Evolutionary conservation across 345 rosid species (phyloP).

Genomic region (Moricandia moricandioides): DNA sequence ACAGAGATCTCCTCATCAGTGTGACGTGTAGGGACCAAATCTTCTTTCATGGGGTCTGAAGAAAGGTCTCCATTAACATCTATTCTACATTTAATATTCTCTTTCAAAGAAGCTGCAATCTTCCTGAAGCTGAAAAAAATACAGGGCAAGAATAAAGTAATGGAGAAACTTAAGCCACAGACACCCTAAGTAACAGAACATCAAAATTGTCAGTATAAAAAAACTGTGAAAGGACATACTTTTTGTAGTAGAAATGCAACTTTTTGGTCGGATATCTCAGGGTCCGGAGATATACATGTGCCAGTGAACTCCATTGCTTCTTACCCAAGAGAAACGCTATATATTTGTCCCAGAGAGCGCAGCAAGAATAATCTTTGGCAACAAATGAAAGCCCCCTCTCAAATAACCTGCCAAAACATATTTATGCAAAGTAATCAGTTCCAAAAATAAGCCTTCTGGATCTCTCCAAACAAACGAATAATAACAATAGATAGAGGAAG

Average conservation of each 20-base stretch:
- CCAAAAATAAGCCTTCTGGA: neutral
- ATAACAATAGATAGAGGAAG: neutral
- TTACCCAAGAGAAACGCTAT: slow-evolving; percentile 59
- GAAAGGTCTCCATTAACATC: slow-evolving; percentile 36
- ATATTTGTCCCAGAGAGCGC: slow-evolving; percentile 74
- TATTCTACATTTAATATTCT: slow-evolving; percentile 45
- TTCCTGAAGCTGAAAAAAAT: slow-evolving; percentile 61
- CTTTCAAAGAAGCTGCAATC: slow-evolving; percentile 60
- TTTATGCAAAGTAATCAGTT: neutral
- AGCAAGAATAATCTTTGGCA: slow-evolving; percentile 80
- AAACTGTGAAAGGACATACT: slow-evolving; percentile 43
- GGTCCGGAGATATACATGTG: slow-evolving; percentile 61
- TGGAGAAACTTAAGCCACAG: neutral
- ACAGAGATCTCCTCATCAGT: slow-evolving; percentile 48
- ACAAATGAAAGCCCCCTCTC: slow-evolving; percentile 71
- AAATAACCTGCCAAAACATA: slow-evolving; percentile 56
- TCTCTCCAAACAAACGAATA: neutral
- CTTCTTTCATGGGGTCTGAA: slow-evolving; percentile 43
- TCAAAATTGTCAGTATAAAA: neutral
- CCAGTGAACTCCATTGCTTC: slow-evolving; percentile 67
- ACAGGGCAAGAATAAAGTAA: slow-evolving; percentile 9
- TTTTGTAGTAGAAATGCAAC: slow-evolving; percentile 60
- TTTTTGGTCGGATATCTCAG: slow-evolving; percentile 72
- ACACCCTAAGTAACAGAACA: neutral
- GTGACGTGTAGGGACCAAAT: slow-evolving; percentile 40